A percentile compares a stretch with the other conserved stretches of the same genome.
These are phyloP conservation scores for Hymenoscyphus linearis DNA, from an alignment of 2,329 filamentous ascomycete genomes.

Conservation along the genomic window DNA sequence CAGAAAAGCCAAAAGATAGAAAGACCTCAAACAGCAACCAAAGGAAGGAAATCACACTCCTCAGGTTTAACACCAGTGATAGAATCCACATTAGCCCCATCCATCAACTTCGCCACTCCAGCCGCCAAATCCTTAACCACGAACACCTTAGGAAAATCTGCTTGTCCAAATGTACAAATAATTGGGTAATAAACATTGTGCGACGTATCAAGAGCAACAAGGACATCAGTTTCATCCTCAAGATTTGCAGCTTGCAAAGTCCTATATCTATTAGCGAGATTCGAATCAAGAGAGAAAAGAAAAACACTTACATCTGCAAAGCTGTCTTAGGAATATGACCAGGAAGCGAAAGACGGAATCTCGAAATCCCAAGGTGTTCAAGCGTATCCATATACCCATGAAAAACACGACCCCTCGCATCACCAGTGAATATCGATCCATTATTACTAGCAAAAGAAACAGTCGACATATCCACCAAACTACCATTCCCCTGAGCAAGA, in stretches of 20 bases:
- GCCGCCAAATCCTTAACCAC: background rate
- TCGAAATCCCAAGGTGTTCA: constrained; percentile 1
- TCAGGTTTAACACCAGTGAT: constrained; percentile 8
- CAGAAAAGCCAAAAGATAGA: background rate
- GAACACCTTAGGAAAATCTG: constrained; percentile 8
- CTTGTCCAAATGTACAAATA: constrained; percentile 4
- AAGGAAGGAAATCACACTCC: constrained; percentile 6
- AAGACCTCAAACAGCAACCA: constrained; percentile 3
- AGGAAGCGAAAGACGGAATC: constrained; percentile 4
- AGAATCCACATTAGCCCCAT: constrained; percentile 1
- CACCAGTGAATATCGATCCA: constrained; percentile 3
- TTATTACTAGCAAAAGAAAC: constrained; percentile 3
- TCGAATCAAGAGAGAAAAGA: background rate
- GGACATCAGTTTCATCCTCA: background rate
- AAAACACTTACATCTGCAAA: constrained; percentile 1
- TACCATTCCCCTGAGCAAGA: constrained; percentile 2
- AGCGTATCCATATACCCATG: constrained; percentile 9
- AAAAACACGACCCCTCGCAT: constrained; percentile 2
- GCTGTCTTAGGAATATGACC: constrained; percentile 6
- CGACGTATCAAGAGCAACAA: background rate
- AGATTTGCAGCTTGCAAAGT: background rate
- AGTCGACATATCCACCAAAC: constrained; percentile 6
- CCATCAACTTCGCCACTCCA: constrained; percentile 1
- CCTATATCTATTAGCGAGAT: background rate
- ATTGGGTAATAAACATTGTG: constrained; percentile 4